A percentile compares a stretch with the other conserved stretches of the same genome.
phyloP scores from a whole-genome alignment of 1,139 yeast species.

The Kodamaea arcana region DNA sequence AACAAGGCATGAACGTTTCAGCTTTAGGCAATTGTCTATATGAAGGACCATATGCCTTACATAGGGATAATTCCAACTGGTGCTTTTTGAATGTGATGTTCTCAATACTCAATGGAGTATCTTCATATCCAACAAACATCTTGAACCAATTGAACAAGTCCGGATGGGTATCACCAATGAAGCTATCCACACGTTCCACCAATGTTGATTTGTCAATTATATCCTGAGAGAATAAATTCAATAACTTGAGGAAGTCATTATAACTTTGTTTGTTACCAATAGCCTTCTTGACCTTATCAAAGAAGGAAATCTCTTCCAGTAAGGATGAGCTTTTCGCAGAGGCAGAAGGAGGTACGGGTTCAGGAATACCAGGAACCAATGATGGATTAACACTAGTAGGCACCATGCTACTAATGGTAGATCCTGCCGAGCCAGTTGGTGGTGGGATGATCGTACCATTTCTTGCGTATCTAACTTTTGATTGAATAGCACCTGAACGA shows the following conservation, averaged over 20 bases:
- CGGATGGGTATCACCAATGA: slow-evolving; percentile 68
- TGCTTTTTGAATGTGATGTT: slow-evolving; percentile 86
- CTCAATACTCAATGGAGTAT: slow-evolving; percentile 73
- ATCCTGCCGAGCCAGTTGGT: slow-evolving; percentile 1
- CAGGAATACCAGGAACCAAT: slow-evolving; percentile 80
- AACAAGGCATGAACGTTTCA: slow-evolving; percentile 95
- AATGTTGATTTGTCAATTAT: slow-evolving; percentile 79
- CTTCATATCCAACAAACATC: slow-evolving; percentile 83
- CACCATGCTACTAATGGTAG: slow-evolving; percentile 9
- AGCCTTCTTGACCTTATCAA: slow-evolving; percentile 87
- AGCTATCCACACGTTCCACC: slow-evolving; percentile 80
- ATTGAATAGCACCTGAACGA: slow-evolving; percentile 29
- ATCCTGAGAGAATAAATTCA: slow-evolving; percentile 85
- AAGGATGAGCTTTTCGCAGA: slow-evolving; percentile 51
- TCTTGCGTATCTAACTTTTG: slow-evolving; percentile 5
- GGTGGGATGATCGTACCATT: slow-evolving; percentile 4
- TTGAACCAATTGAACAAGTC: slow-evolving; percentile 91
- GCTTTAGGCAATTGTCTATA: slow-evolving; percentile 90
- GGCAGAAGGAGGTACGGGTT: slow-evolving; percentile 71
- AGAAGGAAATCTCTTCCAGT: slow-evolving; percentile 82
- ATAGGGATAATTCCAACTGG: slow-evolving; percentile 79
- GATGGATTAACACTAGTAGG: slow-evolving; percentile 49
- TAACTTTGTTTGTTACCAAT: slow-evolving; percentile 88
- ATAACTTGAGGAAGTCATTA: slow-evolving; percentile 82
- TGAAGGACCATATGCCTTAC: slow-evolving; percentile 90